A percentile compares a stretch with the other conserved stretches of the same genome.
phyloP scores from a whole-genome alignment of 23 red algal genomes.

The Gracilaria domingensis region DNA sequence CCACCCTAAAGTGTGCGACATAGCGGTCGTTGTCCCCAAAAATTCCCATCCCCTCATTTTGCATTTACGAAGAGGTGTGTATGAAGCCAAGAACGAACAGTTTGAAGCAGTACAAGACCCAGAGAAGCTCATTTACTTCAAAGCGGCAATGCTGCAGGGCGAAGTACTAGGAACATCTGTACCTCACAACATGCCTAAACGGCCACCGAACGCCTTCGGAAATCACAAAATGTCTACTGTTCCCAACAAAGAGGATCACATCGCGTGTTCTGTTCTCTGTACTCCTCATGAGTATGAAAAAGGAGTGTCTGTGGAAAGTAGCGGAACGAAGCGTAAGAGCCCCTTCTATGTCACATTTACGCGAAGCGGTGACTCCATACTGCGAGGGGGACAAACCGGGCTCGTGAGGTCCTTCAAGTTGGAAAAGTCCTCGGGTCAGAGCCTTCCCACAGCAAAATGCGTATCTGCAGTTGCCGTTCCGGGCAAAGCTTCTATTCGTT shows the following conservation, averaged over 20 bases:
- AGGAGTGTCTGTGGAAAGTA: conserved; percentile 49
- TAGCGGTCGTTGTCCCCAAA: conserved; percentile 41
- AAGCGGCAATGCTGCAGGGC: conserved; percentile 7
- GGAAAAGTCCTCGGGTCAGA: not conserved
- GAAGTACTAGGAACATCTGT: conserved; percentile 21
- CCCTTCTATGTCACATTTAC: conserved; percentile 54
- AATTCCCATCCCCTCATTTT: conserved; percentile 57
- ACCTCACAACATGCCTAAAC: not conserved
- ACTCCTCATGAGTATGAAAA: conserved; percentile 42
- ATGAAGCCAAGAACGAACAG: conserved; percentile 18
- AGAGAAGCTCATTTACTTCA: conserved; percentile 12
- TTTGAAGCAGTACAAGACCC: conserved; percentile 44
- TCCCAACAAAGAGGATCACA: conserved; percentile 6
- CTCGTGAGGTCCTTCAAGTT: conserved; percentile 48
- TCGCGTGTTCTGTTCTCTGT: conserved; percentile 39
- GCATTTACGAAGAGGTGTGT: conserved; percentile 45
- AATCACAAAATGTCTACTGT: conserved; percentile 51
- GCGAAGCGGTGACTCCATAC: not conserved
- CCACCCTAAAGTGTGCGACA: conserved; percentile 48
- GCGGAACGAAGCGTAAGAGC: conserved; percentile 31
- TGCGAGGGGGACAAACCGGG: conserved; percentile 60
- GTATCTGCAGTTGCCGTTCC: conserved; percentile 45
- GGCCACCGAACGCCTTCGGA: conserved; percentile 35
- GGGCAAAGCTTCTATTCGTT: conserved; percentile 50
- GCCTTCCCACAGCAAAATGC: conserved; percentile 12